Percentiles rank a stretch among this genome's conserved stretches.
phyloP scores from a whole-genome alignment of 2,329 filamentous ascomycete genomes.

The Beauveria sp. region DNA sequence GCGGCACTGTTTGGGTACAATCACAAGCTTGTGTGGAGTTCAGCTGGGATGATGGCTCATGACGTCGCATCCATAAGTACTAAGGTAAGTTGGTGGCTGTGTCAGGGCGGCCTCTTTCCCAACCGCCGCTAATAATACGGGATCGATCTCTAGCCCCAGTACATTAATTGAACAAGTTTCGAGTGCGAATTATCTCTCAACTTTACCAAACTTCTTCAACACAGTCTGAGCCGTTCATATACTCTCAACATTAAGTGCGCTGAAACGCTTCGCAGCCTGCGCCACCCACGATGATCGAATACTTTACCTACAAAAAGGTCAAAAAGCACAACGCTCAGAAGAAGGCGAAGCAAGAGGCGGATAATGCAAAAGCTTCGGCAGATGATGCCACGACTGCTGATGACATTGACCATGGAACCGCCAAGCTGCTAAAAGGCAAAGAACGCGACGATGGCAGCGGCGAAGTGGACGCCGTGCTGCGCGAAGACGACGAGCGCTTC shows the following conservation, averaged over 20 bases:
- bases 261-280: not conserved
- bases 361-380: slow-evolving; percentile 18
- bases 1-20: not conserved
- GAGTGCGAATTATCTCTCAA: not conserved
- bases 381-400: slow-evolving; percentile 20
- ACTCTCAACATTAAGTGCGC: not conserved
- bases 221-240: not conserved
- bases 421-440: slow-evolving; percentile 5
- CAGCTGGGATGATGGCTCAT: slow-evolving; percentile 6
- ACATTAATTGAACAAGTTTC: not conserved
- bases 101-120: slow-evolving; percentile 10
- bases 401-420: slow-evolving; percentile 42
- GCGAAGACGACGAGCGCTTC: slow-evolving; percentile 20
- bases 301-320: slow-evolving; percentile 53
- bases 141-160: not conserved
- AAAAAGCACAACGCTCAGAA: slow-evolving; percentile 52
- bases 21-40: slow-evolving; percentile 10
- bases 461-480: slow-evolving; percentile 1
- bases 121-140: slow-evolving; percentile 5
- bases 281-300: slow-evolving; percentile 48
- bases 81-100: not conserved
- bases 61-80: slow-evolving; percentile 1
- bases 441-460: slow-evolving; percentile 8
- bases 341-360: slow-evolving; percentile 23
- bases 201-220: too few relatives aligned